Base-by-base conservation (phyloP, 805 yeast genomes). In the Yarrowia keelungensis region DNA sequence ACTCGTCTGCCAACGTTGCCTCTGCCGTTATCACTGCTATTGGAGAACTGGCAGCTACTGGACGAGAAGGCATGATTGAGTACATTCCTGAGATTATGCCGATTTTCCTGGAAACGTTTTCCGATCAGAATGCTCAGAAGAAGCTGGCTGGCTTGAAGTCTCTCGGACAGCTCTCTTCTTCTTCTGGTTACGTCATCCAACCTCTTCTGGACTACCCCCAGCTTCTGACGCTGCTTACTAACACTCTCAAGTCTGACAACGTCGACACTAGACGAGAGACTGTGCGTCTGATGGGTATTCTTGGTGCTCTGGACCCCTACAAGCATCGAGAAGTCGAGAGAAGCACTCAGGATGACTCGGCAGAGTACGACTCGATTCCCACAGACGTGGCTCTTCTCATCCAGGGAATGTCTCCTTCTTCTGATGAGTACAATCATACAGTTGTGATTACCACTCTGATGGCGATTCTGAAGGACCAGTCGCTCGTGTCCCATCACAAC, bases 291-390 rank as follows among this genome's bases (percentile, higher is more conserved):
- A 81, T 95, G 69, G 99, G 99, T 75, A 92, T 93, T 42, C 80
- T 95, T 50, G 99, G 99, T 71, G 99, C 99, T 0, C 81, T 95
- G 59, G 99, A 95, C 78, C 99, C 99, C 0, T 95, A 94, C 76
- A 93, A 91, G 75, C 96, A 92, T 73, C 86, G 97, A 69, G 97
- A 92, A 73, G 91, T 93, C 10, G 98, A 93, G 75, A 88, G 91
- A 69, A 84, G 89, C 0, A 86, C 84, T 56, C 76, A 79, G n/a
- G 76, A 75, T 36, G 74, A 73, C 35, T 70, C 73, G 1, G 74
- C 82, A 72, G 96, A 91, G 72, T 94, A 91, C 71, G 90, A 90
- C 74, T 92, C 94, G 2, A 95, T 97, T 3, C 89, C 98, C 0
- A 87, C 92, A 8, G 99, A 95, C 74, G 90, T 94, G 72, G 91